Percentiles rank a stretch among this genome's conserved stretches.
phyloP scores from a whole-genome alignment of 139 green algal genomes.

The Micractinium conductrix region DNA sequence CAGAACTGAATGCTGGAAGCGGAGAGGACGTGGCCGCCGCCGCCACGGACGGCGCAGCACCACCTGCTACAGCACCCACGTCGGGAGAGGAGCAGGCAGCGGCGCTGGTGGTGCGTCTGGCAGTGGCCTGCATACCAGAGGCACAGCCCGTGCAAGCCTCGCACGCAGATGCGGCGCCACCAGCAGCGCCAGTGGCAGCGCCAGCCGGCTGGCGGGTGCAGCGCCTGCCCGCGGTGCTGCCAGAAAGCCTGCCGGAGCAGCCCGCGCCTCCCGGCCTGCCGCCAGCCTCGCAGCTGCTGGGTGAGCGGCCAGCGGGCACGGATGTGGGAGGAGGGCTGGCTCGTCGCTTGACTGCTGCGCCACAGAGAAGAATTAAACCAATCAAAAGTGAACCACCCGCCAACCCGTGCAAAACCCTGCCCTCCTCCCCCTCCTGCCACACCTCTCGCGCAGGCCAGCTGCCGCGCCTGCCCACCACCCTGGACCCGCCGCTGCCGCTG shows the following conservation, averaged over 20 bases:
- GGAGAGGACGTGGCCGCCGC: background rate
- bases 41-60: no score
- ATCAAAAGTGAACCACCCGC: no score
- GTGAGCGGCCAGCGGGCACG: no score
- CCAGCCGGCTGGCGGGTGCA: background rate
- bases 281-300: conserved; percentile 3
- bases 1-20: background rate
- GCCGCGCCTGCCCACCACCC: background rate
- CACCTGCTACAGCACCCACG: background rate
- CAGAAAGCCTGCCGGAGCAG: background rate
- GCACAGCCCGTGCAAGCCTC: background rate
- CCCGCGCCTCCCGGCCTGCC: background rate
- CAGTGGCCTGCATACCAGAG: no score
- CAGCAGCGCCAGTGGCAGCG: background rate
- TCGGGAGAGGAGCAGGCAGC: background rate
- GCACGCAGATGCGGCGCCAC: background rate
- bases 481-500: background rate
- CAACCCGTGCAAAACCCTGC: background rate
- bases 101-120: background rate
- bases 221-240: conserved; percentile 6
- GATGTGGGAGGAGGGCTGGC: no score
- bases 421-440: background rate
- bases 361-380: no score
- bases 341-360: no score
- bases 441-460: background rate